Percentiles rank a stretch among this genome's conserved stretches.
These are phyloP conservation scores for Platanthera zijinensis DNA, from an alignment of 106 monocot genomes.

Conservation along the genomic window DNA sequence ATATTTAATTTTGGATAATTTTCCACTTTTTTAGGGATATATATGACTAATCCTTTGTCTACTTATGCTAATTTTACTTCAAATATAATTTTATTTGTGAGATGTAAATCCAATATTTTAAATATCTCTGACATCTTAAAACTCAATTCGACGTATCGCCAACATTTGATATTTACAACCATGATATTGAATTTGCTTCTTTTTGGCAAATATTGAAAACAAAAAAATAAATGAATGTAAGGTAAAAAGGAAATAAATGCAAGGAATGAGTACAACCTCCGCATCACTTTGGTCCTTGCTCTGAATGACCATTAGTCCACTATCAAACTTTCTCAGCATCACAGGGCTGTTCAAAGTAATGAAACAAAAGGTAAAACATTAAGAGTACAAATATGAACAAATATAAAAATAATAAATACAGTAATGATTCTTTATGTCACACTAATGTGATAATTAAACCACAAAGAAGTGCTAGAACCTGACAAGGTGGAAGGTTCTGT, in stretches of 20 bases:
- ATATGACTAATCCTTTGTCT: no score
- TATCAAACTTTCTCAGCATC: slow-evolving; percentile 93
- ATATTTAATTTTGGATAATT: no score
- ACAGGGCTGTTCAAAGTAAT: slow-evolving; percentile 53
- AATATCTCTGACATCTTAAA: no score
- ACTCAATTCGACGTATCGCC: no score
- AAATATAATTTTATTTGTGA: no score
- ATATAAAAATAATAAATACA: not conserved
- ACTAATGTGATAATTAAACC: slow-evolving; percentile 11
- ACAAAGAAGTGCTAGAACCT: slow-evolving; percentile 29
- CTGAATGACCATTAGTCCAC: slow-evolving; percentile 97
- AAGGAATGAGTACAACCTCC: slow-evolving; percentile 39
- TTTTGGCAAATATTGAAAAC: not conserved
- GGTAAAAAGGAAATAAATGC: not conserved
- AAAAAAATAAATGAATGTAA: not conserved
- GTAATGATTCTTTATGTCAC: slow-evolving; percentile 3
- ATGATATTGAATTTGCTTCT: not conserved
- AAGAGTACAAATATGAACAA: not conserved
- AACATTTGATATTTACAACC: no score
- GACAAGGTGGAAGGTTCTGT: slow-evolving; percentile 39
- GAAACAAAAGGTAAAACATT: not conserved
- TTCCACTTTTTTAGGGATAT: no score
- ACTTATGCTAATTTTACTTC: no score
- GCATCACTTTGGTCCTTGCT: slow-evolving; percentile 83
- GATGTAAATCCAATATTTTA: no score